Evolutionary conservation across 139 green algal species (phyloP), one percentile per base, ranked within the genome.

Genomic region (Chlamydomonas urium): DNA sequence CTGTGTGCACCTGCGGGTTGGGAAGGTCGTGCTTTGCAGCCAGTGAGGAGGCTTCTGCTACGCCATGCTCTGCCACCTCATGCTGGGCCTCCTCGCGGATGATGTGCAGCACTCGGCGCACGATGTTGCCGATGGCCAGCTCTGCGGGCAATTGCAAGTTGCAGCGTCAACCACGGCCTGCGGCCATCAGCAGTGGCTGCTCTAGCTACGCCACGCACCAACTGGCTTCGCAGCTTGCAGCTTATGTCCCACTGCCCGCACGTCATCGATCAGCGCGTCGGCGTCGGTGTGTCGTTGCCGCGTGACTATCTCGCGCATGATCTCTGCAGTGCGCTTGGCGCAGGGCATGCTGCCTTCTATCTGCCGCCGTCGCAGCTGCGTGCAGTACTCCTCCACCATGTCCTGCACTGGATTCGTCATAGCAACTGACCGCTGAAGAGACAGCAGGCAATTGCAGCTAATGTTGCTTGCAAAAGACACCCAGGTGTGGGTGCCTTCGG

Each of bases 51-150:
- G n/a, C n/a, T n/a, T n/a, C n/a, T n/a, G n/a, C n/a, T n/a, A n/a
- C 74, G 26, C 67, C 71, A 24, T 85, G 79, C 47, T 91, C 82
- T 24, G 71, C 28, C 57, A 80, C 68, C 34, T 89, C 89, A 65
- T 89, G 50, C 66, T 86, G 70, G 8, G 75, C 79, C 77, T 98
- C 93, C 68, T 98, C 94, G 0, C 94, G 85, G 29, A 98, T 94
- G 35, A 97, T 88, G 61, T 97, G 88, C 82, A 99, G 79, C 17
- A 97, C 89, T 2, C 94, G 84, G 24, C 92, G 81, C 29, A 94
- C 88, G 3, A 97, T 90, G 81, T 98, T 98, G 72, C 94, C 94
- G 8, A 97, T 90, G 0, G 88, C 85, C 56, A 98, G 84, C 83
- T 98, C 94, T 95, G 85, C 74, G 8, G 60, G n/a, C n/a, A n/a